phyloP scores from a whole-genome alignment of 257 asterid species.

The Lithospermum erythrorhizon region DNA sequence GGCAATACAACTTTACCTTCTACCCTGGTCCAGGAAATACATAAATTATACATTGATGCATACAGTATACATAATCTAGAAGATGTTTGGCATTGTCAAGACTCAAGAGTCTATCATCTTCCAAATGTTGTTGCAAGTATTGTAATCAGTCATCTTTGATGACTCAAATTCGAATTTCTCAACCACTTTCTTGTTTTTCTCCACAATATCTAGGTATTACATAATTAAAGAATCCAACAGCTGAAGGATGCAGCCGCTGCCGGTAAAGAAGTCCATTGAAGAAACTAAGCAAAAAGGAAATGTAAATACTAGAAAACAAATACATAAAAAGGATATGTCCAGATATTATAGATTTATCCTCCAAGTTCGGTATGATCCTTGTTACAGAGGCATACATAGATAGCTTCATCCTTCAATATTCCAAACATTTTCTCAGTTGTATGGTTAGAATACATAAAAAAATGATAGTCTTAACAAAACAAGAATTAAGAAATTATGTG shows the following conservation, averaged over 20 bases:
- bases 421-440: constrained; percentile 9
- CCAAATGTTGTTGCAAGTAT: constrained; percentile 49
- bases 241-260: background rate
- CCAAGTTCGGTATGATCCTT: constrained; percentile 55
- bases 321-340: constrained; percentile 65
- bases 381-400: constrained; percentile 87
- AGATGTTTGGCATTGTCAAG: background rate
- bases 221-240: constrained; percentile 19
- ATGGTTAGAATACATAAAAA: too few species aligned
- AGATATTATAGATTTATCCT: constrained; percentile 53
- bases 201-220: constrained; percentile 49
- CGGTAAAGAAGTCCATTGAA: background rate
- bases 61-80: background rate
- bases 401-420: constrained; percentile 62
- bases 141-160: constrained; percentile 24
- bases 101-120: constrained; percentile 36
- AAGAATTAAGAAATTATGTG: too few species aligned
- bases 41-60: background rate
- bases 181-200: constrained; percentile 36
- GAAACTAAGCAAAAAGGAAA: constrained; percentile 2
- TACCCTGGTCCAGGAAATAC: background rate
- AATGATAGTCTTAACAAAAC: too few species aligned
- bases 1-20: background rate
- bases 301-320: constrained; percentile 1
- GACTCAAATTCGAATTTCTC: constrained; percentile 44